Conservation (phyloP, 2,329 filamentous ascomycete genomes). For the Claviceps citrina region DNA sequence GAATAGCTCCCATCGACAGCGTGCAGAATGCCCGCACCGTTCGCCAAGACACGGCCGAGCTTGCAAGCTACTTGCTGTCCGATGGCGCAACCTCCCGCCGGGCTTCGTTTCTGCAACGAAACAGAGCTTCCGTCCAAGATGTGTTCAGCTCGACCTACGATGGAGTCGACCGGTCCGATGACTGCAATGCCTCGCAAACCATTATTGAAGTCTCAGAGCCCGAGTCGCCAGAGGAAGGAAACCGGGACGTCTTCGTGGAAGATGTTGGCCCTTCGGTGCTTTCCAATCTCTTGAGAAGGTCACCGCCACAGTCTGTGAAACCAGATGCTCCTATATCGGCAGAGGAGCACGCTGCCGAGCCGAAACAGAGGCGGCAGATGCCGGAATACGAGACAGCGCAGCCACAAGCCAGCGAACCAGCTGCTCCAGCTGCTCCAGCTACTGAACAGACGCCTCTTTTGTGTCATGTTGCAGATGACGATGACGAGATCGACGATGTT, state of each 20-base stretch:
- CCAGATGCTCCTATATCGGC: conserved; percentile 6
- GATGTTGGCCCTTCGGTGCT: conserved; percentile 26
- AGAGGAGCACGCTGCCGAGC: neutral
- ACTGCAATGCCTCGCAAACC: conserved; percentile 25
- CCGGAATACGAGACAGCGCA: conserved; percentile 5
- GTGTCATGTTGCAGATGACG: conserved; percentile 17
- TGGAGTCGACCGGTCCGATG: conserved; percentile 11
- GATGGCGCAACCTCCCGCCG: conserved; percentile 34
- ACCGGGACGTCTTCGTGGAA: conserved; percentile 8
- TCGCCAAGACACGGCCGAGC: conserved; percentile 72
- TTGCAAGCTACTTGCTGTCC: conserved; percentile 68
- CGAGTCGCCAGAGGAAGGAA: conserved; percentile 12
- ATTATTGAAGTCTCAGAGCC: conserved; percentile 47
- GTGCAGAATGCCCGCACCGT: conserved; percentile 63
- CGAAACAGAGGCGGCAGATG: neutral
- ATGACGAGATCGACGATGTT: conserved; percentile 25
- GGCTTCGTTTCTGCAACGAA: conserved; percentile 30
- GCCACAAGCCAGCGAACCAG: conserved; percentile 5
- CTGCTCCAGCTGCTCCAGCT: conserved; percentile 7
- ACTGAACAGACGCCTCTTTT: conserved; percentile 36
- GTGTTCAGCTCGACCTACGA: conserved; percentile 11
- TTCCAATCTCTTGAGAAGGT: conserved; percentile 33
- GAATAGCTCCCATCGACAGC: conserved; percentile 43
- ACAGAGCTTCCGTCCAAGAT: conserved; percentile 17
- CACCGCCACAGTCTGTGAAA: conserved; percentile 26